Conservation (phyloP, 345 rosid species). For the Gossypium ekmanianum region DNA sequence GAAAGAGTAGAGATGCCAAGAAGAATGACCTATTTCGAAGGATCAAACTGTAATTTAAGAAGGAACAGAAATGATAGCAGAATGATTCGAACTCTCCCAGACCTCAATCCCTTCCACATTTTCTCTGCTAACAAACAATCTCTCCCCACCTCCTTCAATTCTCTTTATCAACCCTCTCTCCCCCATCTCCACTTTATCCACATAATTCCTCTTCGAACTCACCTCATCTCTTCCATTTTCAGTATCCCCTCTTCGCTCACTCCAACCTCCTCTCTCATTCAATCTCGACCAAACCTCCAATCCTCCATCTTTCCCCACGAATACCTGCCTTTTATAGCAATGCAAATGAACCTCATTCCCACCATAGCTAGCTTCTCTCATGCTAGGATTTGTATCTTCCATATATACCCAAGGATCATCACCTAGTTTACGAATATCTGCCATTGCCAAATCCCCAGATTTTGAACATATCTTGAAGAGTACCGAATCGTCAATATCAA, state of each 20-base stretch:
- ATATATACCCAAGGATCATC: constrained; percentile 87
- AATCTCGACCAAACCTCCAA: constrained; percentile 82
- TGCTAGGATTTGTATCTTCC: constrained; percentile 55
- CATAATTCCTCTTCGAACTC: constrained; percentile 58
- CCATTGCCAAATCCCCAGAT: constrained; percentile 85
- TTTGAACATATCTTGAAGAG: constrained; percentile 80
- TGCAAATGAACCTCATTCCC: constrained; percentile 44
- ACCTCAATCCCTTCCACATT: constrained; percentile 80
- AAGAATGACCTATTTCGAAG: too few species aligned
- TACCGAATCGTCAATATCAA: constrained; percentile 43
- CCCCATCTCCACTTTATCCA: constrained; percentile 61
- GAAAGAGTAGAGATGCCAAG: neutral
- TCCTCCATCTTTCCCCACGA: constrained; percentile 66
- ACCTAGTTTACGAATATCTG: constrained; percentile 67
- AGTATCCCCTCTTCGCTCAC: neutral
- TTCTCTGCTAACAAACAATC: constrained; percentile 73
- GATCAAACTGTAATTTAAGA: neutral
- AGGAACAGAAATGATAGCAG: constrained; percentile 27
- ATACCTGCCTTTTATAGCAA: constrained; percentile 71
- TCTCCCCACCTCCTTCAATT: constrained; percentile 78
- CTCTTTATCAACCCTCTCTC: constrained; percentile 60
- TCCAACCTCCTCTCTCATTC: neutral
- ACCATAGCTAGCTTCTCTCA: constrained; percentile 28
- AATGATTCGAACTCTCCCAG: constrained; percentile 65
- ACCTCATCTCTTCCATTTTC: constrained; percentile 16